Evolutionary conservation across 1,284 basidiomycete genomes (phyloP).

Genomic region (Cerioporus squamosus): DNA sequence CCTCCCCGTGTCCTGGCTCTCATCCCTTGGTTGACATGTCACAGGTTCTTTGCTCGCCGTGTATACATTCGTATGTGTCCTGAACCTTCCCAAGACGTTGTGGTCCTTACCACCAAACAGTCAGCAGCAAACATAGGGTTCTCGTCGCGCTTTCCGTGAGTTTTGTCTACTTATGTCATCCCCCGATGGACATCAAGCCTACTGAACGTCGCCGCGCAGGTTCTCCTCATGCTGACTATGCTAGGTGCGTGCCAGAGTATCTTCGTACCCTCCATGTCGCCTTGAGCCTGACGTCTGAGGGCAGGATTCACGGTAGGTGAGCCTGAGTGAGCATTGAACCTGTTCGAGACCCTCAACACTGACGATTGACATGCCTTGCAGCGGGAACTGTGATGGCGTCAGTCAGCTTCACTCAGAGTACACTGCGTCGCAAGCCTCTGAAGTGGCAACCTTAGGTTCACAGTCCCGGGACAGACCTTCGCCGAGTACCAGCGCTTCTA

Average conservation of each 20-base stretch:
- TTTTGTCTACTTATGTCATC: too few species aligned
- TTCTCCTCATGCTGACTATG: not conserved
- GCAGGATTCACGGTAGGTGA: not conserved
- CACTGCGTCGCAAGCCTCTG: too few species aligned
- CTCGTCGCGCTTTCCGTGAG: too few species aligned
- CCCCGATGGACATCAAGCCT: too few species aligned
- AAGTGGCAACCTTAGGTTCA: not conserved
- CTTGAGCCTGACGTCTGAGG: not conserved
- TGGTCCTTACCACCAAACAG: too few species aligned
- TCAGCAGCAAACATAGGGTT: not conserved
- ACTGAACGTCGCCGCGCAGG: not conserved
- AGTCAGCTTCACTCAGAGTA: not conserved
- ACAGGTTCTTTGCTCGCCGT: not conserved
- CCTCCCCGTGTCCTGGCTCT: too few species aligned
- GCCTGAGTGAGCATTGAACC: not conserved
- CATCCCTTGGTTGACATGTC: not conserved
- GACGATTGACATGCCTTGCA: not conserved
- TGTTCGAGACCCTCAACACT: not conserved
- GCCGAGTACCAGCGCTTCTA: constrained; percentile 2
- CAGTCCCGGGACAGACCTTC: not conserved
- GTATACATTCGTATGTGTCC: not conserved
- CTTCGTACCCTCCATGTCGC: too few species aligned
- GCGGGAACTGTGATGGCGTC: constrained; percentile 5
- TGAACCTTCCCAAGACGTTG: too few species aligned
- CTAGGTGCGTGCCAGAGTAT: not conserved